Percentiles rank a stretch among this genome's conserved stretches.
phyloP scores from a whole-genome alignment of 306 rosid species.

The Cicer yamashitae region DNA sequence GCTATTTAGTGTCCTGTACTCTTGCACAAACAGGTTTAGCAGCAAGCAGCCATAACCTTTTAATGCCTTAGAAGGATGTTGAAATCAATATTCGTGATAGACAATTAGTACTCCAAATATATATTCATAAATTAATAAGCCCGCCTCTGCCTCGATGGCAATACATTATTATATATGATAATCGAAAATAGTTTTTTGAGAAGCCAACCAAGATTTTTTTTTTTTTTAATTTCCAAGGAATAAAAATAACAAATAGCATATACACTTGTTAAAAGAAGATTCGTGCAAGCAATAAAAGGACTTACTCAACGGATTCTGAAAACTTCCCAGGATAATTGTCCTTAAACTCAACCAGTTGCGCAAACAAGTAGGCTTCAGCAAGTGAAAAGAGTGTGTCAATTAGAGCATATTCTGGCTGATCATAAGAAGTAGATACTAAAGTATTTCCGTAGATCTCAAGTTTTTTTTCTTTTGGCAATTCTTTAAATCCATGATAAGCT shows the following conservation, averaged over 20 bases:
- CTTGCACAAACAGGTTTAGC: constrained; percentile 13
- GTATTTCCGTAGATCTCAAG: constrained; percentile 86
- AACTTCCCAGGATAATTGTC: constrained; percentile 68
- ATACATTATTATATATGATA: constrained; percentile 7
- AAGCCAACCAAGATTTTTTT: not conserved
- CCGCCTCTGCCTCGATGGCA: constrained; percentile 1
- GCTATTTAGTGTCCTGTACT: constrained; percentile 7
- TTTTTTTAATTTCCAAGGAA: constrained; percentile 5
- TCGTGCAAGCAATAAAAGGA: constrained; percentile 31
- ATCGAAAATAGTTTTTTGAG: not conserved
- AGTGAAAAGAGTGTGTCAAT: constrained; percentile 94
- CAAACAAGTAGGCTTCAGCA: constrained; percentile 96
- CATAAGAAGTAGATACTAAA: constrained; percentile 82
- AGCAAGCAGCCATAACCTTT: constrained; percentile 15
- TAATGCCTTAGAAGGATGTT: constrained; percentile 19
- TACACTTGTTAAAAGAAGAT: not conserved
- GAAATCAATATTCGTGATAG: not conserved
- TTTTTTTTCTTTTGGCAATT: constrained; percentile 90
- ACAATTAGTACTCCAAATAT: too few relatives aligned
- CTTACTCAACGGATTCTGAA: constrained; percentile 74
- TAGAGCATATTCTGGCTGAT: constrained; percentile 92
- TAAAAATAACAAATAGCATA: not conserved
- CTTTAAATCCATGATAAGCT: constrained; percentile 93
- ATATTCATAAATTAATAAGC: not conserved
- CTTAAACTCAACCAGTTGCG: constrained; percentile 86